A percentile compares a stretch with the other conserved stretches of the same genome.
Conservation (phyloP, 768 basidiomycete species). For the Pleurotus citrinopileatus region DNA sequence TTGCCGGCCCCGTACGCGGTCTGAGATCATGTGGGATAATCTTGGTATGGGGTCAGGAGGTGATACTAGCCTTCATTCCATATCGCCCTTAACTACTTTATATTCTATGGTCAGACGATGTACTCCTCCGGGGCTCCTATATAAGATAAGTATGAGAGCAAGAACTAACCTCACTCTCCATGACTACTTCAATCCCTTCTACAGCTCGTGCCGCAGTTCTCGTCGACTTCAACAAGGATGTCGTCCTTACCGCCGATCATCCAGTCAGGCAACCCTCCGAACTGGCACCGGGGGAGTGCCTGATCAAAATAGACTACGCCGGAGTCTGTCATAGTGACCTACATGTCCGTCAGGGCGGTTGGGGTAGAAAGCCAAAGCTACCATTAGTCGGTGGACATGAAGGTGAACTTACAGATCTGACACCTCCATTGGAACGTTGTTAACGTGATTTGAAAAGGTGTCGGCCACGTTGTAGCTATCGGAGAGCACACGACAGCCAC, state of each 20-base stretch:
- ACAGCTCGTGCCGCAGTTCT: constrained; percentile 38
- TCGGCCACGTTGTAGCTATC: constrained; percentile 76
- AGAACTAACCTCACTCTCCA: no score
- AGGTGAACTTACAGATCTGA: constrained; percentile 21
- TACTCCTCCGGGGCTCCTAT: neutral
- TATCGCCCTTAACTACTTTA: neutral
- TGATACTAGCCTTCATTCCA: neutral
- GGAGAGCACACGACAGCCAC: constrained; percentile 48
- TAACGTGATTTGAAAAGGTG: constrained; percentile 25
- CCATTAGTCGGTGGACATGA: constrained; percentile 79
- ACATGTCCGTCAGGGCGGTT: constrained; percentile 65
- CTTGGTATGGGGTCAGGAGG: neutral
- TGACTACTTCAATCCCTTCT: constrained; percentile 24
- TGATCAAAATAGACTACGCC: constrained; percentile 68
- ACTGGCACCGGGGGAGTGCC: constrained; percentile 61
- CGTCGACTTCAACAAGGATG: constrained; percentile 23
- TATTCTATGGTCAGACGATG: neutral
- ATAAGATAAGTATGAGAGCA: neutral
- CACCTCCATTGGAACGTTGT: neutral
- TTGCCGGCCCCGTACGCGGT: neutral
- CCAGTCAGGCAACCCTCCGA: constrained; percentile 57
- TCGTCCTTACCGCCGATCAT: constrained; percentile 35
- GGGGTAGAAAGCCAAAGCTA: constrained; percentile 46
- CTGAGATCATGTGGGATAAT: neutral
- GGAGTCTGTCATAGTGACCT: constrained; percentile 73